Evolutionary conservation across 2,329 filamentous ascomycete genomes (phyloP), one percentile per base, ranked within the genome.

Genomic region (Verticillium isaacii): DNA sequence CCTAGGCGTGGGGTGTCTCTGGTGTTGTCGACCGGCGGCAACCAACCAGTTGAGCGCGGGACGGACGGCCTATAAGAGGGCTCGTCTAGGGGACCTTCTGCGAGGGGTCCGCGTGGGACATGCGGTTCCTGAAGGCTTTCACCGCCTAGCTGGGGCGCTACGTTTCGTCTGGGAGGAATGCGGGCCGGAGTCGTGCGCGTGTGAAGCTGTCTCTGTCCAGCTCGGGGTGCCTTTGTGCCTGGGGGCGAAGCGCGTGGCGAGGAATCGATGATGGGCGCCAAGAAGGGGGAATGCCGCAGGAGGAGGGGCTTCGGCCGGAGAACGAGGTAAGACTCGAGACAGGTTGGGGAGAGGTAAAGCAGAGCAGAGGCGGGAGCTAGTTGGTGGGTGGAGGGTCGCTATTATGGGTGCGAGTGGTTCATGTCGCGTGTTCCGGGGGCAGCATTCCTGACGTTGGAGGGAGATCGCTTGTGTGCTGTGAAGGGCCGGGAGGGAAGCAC

Each of bases 141-240:
- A 52, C 45, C 45, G 19, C 45, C 41, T 52, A 23, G 45, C 17
- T 52, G 19, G 45, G 9, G 19, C 45, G 45, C 45, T 52, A 25
- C 45, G 45, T 52, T 25, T 52, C 45, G 45, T 52, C 45, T 32
- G 37, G 8, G 23, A 19, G 57, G 57, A 58, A 58, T 58, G 57
- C 57, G 57, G 57, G 57, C 14, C 57, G 29, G 14, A 23, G 23
- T 19, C 11, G 19, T 5, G 57, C 39, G 57, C 57, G 57, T 50
- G 57, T 32, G 57, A 58, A 32, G 36, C 9, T 50, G 57, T 45
- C 37, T 58, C 57, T 58, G 29, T 45, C 45, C 57, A 58, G 57
- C 37, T 50, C 41, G 57, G n/a, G 36, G 15, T 39, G 25, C 25
- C 7, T 32, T 34, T 41, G 32, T 58, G 19, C 34, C 32, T 56